Evolutionary conservation across 2,329 filamentous ascomycete genomes (phyloP), one percentile per base, ranked within the genome.

Genomic region (Monosporascus sp.): DNA sequence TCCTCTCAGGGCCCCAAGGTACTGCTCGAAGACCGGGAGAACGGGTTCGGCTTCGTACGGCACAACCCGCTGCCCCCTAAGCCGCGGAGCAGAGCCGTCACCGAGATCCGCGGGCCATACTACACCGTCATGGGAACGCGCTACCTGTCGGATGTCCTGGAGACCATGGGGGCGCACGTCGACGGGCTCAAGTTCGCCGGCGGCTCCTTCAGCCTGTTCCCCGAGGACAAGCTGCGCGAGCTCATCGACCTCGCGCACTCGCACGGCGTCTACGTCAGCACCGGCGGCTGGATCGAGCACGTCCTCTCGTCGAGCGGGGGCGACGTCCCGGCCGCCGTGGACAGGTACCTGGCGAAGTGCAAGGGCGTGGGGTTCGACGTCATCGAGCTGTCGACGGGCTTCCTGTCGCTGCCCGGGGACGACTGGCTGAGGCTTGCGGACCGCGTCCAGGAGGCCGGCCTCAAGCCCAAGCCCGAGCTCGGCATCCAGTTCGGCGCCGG

Each of bases 401-500:
- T 82, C 61, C 65, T 82, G 17, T 79, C 76, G 4, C 68, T 81
- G 50, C 78, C 84, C 0, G 67, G 69, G 17, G 74, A 79, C 20
- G 77, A 80, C 65, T 81, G 76, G 75, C 65, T 80, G 8, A 74
- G 77, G 0, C 70, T 81, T 6, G 71, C 79, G 20, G 71, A 79
- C 57, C 60, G 60, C 45, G 71, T 74, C 22, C 77, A 79, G 39
- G 63, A 69, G 2, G 72, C 73, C 51, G 74, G 76, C 1, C 63
- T 82, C 17, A 77, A 72, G 56, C 72, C 78, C 15, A 82, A 81
- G 60, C 78, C 79, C 1, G 79, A 81, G 57, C 66, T 81, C 38
- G 78, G 79, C 0, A 81, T 82, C 57, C 78, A 81, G 56, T 82
- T 82, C 57, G 79, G 78, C 20, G 79, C 79, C 0, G 79, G 79